These are phyloP conservation scores for Aristolochia californica DNA, from an alignment of 164 flowering plant genomes.

Conservation along the genomic window DNA sequence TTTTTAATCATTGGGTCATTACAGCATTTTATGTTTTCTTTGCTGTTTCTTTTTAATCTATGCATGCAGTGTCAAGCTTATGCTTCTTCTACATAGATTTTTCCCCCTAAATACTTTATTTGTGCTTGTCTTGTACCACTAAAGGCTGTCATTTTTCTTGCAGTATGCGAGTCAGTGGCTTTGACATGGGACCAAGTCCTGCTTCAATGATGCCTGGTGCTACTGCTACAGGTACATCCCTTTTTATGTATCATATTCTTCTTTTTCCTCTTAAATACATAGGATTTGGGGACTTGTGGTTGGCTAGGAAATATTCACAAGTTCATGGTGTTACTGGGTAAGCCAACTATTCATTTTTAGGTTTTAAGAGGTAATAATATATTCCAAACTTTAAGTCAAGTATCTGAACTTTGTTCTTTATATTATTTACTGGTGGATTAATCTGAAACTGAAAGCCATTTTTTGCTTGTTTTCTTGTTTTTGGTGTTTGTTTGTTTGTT, in stretches of 20 bases:
- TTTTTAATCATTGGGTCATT: neutral
- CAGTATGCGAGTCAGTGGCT: conserved; percentile 93
- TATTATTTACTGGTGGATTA: conserved; percentile 41
- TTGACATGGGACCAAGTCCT: conserved; percentile 93
- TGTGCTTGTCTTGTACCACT: neutral
- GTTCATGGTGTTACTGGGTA: conserved; percentile 63
- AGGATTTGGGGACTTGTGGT: conserved; percentile 20
- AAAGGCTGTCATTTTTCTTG: neutral
- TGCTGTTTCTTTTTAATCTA: conserved; percentile 1
- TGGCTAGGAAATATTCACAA: conserved; percentile 58
- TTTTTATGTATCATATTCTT: neutral
- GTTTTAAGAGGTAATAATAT: neutral
- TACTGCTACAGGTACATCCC: conserved; percentile 44
- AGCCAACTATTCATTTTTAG: conserved; percentile 30
- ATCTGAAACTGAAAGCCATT: conserved; percentile 72
- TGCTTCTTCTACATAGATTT: conserved; percentile 4
- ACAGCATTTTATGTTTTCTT: conserved; percentile 4
- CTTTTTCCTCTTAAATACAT: conserved; percentile 11
- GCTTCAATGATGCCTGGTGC: conserved; percentile 55
- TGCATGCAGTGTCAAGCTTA: conserved; percentile 5
- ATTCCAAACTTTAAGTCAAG: conserved; percentile 11
- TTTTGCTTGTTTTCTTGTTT: conserved; percentile 73
- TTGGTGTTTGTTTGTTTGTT: conserved; percentile 92
- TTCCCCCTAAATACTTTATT: neutral
- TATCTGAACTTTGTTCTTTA: conserved; percentile 20